Conservation (phyloP, 2,329 filamentous ascomycete species). For the Pseudogymnoascus sp. region DNA sequence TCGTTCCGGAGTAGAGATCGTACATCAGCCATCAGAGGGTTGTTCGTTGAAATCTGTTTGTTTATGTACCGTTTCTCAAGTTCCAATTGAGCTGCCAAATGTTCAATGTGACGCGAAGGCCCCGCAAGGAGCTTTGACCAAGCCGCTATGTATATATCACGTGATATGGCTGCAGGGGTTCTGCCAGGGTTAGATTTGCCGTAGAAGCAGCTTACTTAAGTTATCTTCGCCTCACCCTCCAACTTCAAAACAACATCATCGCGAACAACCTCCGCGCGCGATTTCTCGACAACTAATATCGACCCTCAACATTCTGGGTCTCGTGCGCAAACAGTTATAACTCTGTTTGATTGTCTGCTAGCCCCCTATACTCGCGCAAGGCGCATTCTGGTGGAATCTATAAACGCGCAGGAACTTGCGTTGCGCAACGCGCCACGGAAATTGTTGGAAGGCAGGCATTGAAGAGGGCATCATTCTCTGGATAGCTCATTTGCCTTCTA, state of each 20-base stretch:
- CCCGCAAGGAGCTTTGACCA: conserved; percentile 3
- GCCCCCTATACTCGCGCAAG: neutral
- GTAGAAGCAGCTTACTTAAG: neutral
- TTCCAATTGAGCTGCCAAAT: conserved; percentile 2
- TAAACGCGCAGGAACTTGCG: conserved; percentile 3
- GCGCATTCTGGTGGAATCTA: neutral
- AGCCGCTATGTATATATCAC: neutral
- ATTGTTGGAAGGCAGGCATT: conserved; percentile 7
- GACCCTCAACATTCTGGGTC: neutral
- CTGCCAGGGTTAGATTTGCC: neutral
- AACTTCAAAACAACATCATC: conserved; percentile 3
- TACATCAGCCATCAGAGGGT: conserved; percentile 62
- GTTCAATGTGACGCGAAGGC: neutral
- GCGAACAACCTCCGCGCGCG: neutral
- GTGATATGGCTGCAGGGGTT: neutral
- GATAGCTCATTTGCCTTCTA: conserved; percentile 21
- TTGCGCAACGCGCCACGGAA: conserved; percentile 7
- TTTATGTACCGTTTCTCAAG: neutral
- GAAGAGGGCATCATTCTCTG: conserved; percentile 12
- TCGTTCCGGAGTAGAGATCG: conserved; percentile 73
- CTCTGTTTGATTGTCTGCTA: conserved; percentile 5
- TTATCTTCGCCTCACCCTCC: neutral
- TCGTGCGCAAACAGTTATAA: conserved; percentile 5
- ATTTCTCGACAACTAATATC: conserved; percentile 1
- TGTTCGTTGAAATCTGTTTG: neutral